Evolutionary conservation across 2,329 filamentous ascomycete genomes (phyloP), one percentile per base, ranked within the genome.

Genomic region (Aschersonia sp.): DNA sequence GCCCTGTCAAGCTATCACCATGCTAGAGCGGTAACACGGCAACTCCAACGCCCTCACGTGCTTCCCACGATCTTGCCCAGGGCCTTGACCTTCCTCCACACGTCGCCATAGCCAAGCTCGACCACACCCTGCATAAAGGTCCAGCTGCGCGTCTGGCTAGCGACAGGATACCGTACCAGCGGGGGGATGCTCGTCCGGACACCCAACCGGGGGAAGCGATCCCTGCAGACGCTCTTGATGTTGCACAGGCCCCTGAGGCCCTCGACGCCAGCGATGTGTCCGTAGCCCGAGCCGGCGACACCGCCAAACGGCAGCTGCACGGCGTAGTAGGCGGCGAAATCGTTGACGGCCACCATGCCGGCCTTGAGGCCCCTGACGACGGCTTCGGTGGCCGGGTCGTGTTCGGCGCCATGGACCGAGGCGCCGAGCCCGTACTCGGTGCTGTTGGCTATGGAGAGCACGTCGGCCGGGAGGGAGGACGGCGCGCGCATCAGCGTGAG

Each of bases 301-400:
- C 89, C 92, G 40, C 92, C 92, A 65, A 98, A 98, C 0, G 92
- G 92, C 40, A 98, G 69, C 65, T 95, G 89, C 5, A 94, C 89
- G 47, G 91, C 88, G 61, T 98, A 98, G 64, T 82, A 96, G 31
- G 81, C 84, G 28, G 83, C 92, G 59, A 98, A 98, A 68, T 98
- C 92, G 62, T 98, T 98, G 55, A 98, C 78, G 30, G 88, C 81
- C 0, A 97, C 86, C 85, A 95, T 96, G 43, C 92, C 92, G 0
- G 85, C 81, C 52, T 83, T 78, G 46, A 96, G 73, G 30, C 79
- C 77, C 28, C 66, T 66, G 1, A 91, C 79, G 31, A 94, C 78
- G 12, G 69, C 69, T 12, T 74, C 65, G 1, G 95, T 70, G 45
- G 78, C 74, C 2, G 71, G 70, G 49, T 77, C 73, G 31, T 67